Percentiles rank a stretch among this genome's conserved stretches.
Conservation (phyloP, 1,284 basidiomycete genomes). For the Tremellales sp. region DNA sequence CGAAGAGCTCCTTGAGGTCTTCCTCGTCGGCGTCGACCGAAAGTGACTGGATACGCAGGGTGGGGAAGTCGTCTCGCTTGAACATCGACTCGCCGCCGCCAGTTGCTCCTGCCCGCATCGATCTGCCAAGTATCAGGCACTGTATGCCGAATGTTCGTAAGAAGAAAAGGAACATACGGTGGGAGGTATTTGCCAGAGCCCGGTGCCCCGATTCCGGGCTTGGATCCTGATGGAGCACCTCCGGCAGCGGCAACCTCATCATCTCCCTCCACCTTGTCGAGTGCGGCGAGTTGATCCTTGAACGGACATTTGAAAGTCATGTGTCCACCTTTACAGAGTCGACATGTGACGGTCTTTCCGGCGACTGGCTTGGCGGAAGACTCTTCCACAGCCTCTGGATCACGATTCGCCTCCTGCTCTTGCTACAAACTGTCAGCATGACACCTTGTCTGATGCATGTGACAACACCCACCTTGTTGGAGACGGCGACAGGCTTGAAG, state of each 20-base stretch:
- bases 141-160: not conserved
- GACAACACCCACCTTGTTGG: conserved; percentile 61
- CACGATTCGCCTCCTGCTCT: conserved; percentile 19
- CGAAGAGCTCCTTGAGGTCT: conserved; percentile 89
- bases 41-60: conserved; percentile 94
- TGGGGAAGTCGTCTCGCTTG: conserved; percentile 85
- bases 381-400: conserved; percentile 60
- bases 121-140: conserved; percentile 10
- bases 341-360: conserved; percentile 82
- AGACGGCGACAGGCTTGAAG: conserved; percentile 77
- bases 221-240: conserved; percentile 11
- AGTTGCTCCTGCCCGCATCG: conserved; percentile 50
- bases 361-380: conserved; percentile 71
- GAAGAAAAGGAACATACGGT: conserved; percentile 50
- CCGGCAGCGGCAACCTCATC: conserved; percentile 16
- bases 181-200: conserved; percentile 75
- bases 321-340: conserved; percentile 94
- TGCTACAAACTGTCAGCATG: not conserved
- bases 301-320: conserved; percentile 99
- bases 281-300: conserved; percentile 77
- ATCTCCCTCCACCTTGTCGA: conserved; percentile 61
- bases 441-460: not conserved
- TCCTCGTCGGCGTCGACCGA: conserved; percentile 92
- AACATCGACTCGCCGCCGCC: conserved; percentile 79
- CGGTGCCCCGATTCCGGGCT: conserved; percentile 27